Conservation (phyloP, 2,329 filamentous ascomycete species). For the Ceratocystis harringtonii region DNA sequence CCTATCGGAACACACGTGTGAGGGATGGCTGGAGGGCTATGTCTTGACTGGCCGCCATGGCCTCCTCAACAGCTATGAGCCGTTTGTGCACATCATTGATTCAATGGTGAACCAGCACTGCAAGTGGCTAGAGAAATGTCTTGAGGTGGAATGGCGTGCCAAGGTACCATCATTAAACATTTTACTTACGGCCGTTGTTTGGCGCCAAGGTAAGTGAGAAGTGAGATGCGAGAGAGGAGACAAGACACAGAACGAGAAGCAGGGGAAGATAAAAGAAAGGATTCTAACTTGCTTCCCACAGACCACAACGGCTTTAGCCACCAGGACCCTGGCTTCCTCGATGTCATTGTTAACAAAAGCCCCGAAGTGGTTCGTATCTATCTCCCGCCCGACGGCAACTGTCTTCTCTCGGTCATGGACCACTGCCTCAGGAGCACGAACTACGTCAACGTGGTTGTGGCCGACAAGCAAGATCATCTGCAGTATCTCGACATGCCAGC, state of each 20-base stretch:
- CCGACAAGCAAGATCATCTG: slow-evolving; percentile 66
- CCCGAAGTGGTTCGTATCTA: slow-evolving; percentile 70
- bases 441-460: slow-evolving; percentile 69
- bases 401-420: slow-evolving; percentile 58
- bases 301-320: slow-evolving; percentile 77
- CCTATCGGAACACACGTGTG: slow-evolving; percentile 64
- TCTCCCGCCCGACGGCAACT: slow-evolving; percentile 66
- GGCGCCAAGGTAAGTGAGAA: slow-evolving; percentile 40
- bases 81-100: slow-evolving; percentile 70
- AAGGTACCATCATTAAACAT: slow-evolving; percentile 66
- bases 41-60: slow-evolving; percentile 60
- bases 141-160: slow-evolving; percentile 64
- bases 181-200: slow-evolving; percentile 61
- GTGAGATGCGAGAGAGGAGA: no score
- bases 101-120: slow-evolving; percentile 79
- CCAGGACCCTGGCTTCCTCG: slow-evolving; percentile 66
- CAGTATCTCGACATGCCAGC: slow-evolving; percentile 62
- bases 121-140: slow-evolving; percentile 71
- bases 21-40: slow-evolving; percentile 72
- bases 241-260: no score
- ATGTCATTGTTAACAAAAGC: slow-evolving; percentile 65
- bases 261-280: no score
- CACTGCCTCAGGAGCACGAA: slow-evolving; percentile 60
- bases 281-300: neutral
- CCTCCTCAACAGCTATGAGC: slow-evolving; percentile 66